Evolutionary conservation across 75 land plant genomes (phyloP).

Genomic region (Sequoiadendron giganteum): DNA sequence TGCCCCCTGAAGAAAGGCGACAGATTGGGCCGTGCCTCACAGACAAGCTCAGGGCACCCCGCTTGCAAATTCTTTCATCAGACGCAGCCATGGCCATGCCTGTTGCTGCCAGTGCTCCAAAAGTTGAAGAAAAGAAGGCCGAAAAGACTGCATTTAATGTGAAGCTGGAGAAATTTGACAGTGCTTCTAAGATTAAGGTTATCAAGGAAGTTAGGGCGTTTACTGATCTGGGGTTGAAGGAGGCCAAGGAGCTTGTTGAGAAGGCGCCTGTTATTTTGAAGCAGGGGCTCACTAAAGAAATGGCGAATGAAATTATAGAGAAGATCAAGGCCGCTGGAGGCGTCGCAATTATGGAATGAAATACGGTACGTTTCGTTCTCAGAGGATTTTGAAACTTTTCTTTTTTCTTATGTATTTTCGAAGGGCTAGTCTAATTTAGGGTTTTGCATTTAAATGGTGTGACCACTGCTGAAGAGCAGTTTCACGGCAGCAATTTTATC

Average conservation of each 20-base stretch:
- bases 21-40: slow-evolving; percentile 48
- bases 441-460: not conserved
- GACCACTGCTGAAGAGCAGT: not conserved
- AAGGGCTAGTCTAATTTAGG: not conserved
- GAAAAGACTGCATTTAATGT: slow-evolving; percentile 56
- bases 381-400: not conserved
- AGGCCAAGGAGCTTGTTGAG: slow-evolving; percentile 63
- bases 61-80: slow-evolving; percentile 28
- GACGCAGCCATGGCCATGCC: slow-evolving; percentile 35
- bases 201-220: slow-evolving; percentile 59
- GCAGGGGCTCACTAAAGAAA: slow-evolving; percentile 72
- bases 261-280: slow-evolving; percentile 58
- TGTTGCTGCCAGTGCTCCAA: slow-evolving; percentile 10
- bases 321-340: slow-evolving; percentile 83
- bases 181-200: slow-evolving; percentile 54
- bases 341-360: slow-evolving; percentile 74
- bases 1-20: slow-evolving; percentile 46
- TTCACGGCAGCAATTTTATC: not conserved
- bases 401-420: not conserved
- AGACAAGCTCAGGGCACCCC: slow-evolving; percentile 42
- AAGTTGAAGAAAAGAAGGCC: slow-evolving; percentile 33
- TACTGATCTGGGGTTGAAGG: slow-evolving; percentile 52
- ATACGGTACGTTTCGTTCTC: not conserved
- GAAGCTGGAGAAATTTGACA: slow-evolving; percentile 60
- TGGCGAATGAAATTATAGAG: slow-evolving; percentile 60